Evolutionary conservation across 108 stramenopile genomes (phyloP).

Genomic region (Phaeodactylum tricornutum): DNA sequence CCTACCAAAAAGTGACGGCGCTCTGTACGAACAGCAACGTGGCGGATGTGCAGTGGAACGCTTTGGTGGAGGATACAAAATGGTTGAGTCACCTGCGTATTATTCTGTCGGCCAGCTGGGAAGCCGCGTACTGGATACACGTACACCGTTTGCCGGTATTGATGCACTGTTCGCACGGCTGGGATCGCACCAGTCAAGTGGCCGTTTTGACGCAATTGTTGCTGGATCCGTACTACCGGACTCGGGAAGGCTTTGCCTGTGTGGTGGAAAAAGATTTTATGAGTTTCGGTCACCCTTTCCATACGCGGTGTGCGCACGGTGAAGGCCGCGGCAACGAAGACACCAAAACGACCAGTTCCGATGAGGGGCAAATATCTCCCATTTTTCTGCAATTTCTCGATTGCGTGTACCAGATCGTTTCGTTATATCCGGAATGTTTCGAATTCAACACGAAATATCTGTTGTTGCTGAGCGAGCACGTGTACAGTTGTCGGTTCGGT

Average conservation of each 20-base stretch:
- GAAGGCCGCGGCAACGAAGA: conserved; percentile 62
- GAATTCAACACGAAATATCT: conserved; percentile 82
- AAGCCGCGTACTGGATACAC: conserved; percentile 80
- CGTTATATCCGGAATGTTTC: conserved; percentile 79
- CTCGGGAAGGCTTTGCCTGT: conserved; percentile 83
- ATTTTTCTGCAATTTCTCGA: conserved; percentile 98
- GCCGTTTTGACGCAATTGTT: conserved; percentile 83
- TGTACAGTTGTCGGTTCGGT: conserved; percentile 90
- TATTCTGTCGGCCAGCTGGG: conserved; percentile 83
- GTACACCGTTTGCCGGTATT: conserved; percentile 82
- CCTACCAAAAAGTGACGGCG: conserved; percentile 59
- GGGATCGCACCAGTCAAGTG: conserved; percentile 98
- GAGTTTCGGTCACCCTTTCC: conserved; percentile 96
- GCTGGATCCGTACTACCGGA: conserved; percentile 95
- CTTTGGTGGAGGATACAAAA: conserved; percentile 81
- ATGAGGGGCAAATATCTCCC: conserved; percentile 88
- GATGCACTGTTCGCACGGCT: conserved; percentile 97
- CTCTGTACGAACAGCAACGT: conserved; percentile 36
- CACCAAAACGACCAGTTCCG: conserved; percentile 6
- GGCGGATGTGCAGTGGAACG: conserved; percentile 55
- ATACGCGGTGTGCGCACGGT: conserved; percentile 86
- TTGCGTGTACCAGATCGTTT: conserved; percentile 88
- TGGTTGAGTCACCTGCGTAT: conserved; percentile 85
- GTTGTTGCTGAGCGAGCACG: conserved; percentile 65
- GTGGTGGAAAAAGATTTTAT: conserved; percentile 97